Conservation (phyloP, 148 eudicot species). For the Polygonum aviculare region DNA sequence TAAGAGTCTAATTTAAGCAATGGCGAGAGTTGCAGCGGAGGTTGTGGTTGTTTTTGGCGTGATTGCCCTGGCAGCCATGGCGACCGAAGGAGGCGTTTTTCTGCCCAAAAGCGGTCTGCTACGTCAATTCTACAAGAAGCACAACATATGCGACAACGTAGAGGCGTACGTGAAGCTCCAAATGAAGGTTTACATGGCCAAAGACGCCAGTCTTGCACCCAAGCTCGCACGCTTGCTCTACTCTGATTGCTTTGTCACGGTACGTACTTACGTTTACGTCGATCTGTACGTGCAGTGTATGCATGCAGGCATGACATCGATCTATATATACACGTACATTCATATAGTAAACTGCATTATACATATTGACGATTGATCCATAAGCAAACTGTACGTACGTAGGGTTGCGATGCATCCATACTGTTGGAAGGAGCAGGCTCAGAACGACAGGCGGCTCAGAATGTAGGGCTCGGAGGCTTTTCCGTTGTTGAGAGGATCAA, state of each 20-base stretch:
- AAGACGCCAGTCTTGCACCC: constrained; percentile 34
- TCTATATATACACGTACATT: no score
- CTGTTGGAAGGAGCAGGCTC: neutral
- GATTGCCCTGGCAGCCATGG: neutral
- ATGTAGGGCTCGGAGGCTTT: neutral
- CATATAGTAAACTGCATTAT: no score
- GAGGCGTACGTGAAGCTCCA: constrained; percentile 49
- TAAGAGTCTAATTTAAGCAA: neutral
- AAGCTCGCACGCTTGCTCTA: constrained; percentile 51
- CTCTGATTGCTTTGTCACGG: constrained; percentile 35
- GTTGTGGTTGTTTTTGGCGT: neutral
- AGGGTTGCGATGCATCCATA: constrained; percentile 4
- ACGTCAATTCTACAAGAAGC: constrained; percentile 47
- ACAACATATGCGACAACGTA: constrained; percentile 37
- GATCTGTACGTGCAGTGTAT: no score
- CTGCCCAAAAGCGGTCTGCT: neutral
- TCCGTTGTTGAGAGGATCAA: neutral
- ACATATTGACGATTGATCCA: neutral
- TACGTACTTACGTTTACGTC: neutral
- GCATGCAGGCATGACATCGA: no score
- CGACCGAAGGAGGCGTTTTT: neutral
- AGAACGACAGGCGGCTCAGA: neutral
- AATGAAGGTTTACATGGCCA: constrained; percentile 24
- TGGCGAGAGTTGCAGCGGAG: neutral
- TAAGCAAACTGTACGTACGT: neutral